Evolutionary conservation across 495 filamentous ascomycete genomes (phyloP).

Genomic region (Aeminium ludgeri): DNA sequence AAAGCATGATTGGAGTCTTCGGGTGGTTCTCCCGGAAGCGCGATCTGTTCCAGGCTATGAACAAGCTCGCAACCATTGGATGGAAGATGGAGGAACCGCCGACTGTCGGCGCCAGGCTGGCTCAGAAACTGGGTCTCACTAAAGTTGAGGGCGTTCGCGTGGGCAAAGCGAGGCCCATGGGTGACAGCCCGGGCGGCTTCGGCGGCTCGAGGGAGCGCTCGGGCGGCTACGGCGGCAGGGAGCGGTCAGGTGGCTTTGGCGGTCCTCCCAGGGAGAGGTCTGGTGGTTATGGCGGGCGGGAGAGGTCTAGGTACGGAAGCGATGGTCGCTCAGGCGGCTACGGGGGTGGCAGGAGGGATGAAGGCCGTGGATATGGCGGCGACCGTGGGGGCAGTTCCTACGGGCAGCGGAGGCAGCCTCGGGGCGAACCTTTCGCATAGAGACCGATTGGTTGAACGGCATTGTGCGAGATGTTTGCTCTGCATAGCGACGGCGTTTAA

Average conservation of each 20-base stretch:
- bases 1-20: constrained; percentile 30
- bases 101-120: constrained; percentile 27
- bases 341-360: neutral
- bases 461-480: too few species aligned
- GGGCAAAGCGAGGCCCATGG: constrained; percentile 11
- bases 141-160: constrained; percentile 31
- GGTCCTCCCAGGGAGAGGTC: neutral
- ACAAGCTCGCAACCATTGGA: constrained; percentile 41
- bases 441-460: too few species aligned
- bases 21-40: constrained; percentile 20
- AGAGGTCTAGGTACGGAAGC: neutral
- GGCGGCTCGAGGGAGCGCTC: constrained; percentile 8
- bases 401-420: too few species aligned
- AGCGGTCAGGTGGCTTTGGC: constrained; percentile 5
- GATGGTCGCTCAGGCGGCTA: constrained; percentile 2
- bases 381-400: neutral
- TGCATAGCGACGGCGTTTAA: too few species aligned
- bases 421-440: too few species aligned
- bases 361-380: constrained; percentile 2
- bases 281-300: constrained; percentile 4
- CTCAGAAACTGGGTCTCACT: constrained; percentile 31
- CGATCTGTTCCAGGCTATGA: constrained; percentile 36
- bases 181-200: constrained; percentile 2
- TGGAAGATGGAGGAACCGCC: constrained; percentile 48
- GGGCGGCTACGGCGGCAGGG: neutral